These are phyloP conservation scores for Tetracladium setigerum DNA, from an alignment of 495 filamentous ascomycete genomes.

Conservation along the genomic window DNA sequence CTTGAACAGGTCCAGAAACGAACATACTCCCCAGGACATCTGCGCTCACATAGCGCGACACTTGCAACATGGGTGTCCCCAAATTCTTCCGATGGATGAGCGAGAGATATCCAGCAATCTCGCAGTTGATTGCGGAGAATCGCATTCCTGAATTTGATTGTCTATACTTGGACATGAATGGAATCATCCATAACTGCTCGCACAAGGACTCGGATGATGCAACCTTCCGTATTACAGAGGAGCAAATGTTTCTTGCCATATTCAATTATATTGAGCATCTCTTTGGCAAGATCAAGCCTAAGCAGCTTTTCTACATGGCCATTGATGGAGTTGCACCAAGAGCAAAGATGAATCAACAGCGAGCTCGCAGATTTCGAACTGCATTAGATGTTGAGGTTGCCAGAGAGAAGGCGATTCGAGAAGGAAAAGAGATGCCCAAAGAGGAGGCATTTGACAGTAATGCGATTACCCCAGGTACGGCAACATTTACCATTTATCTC, in stretches of 20 bases:
- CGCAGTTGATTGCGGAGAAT: conserved; percentile 97
- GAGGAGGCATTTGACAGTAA: conserved; percentile 98
- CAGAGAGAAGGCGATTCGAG: conserved; percentile 77
- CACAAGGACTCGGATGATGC: conserved; percentile 90
- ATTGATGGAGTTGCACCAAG: conserved; percentile 96
- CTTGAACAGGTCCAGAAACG: background rate
- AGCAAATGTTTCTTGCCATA: conserved; percentile 98
- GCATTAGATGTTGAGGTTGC: conserved; percentile 85
- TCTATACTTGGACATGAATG: conserved; percentile 98
- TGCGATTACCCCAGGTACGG: conserved; percentile 74
- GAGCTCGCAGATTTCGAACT: conserved; percentile 89
- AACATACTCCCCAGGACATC: conserved; percentile 5
- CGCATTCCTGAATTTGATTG: conserved; percentile 99
- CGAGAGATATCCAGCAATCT: conserved; percentile 98
- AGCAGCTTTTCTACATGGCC: conserved; percentile 98
- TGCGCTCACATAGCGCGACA: conserved; percentile 7
- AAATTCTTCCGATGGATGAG: conserved; percentile 91
- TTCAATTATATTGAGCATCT: conserved; percentile 99
- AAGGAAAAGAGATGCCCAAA: conserved; percentile 88
- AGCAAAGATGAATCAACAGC: conserved; percentile 99
- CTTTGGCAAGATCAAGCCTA: conserved; percentile 97
- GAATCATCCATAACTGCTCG: conserved; percentile 99
- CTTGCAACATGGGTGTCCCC: conserved; percentile 70
- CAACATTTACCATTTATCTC: conserved; percentile 25
- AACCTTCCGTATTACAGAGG: conserved; percentile 88